These are phyloP conservation scores for Kwoniella pini DNA, from an alignment of 768 basidiomycete genomes.

Conservation along the genomic window DNA sequence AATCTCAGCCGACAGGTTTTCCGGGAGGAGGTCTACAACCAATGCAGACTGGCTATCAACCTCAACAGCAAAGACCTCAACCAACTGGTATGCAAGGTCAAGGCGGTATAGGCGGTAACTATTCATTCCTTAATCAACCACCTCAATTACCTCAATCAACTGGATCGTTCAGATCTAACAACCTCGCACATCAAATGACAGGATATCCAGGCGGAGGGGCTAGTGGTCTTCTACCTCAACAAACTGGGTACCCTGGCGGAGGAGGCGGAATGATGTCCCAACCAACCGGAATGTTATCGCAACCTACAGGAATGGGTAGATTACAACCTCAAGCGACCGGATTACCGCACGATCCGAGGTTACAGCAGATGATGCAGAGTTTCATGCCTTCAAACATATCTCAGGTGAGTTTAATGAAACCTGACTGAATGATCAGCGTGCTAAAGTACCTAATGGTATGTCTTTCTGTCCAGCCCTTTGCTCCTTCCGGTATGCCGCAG, in stretches of 20 bases:
- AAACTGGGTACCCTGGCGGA: constrained; percentile 28
- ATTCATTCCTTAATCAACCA: constrained; percentile 42
- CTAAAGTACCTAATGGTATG: too few species aligned
- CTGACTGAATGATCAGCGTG: too few species aligned
- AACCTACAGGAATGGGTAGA: constrained; percentile 30
- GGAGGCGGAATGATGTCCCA: constrained; percentile 43
- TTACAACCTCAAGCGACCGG: constrained; percentile 50
- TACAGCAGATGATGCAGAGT: constrained; percentile 84
- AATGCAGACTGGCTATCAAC: constrained; percentile 28
- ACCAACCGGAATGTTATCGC: constrained; percentile 23
- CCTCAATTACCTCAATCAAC: constrained; percentile 27
- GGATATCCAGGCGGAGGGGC: constrained; percentile 31
- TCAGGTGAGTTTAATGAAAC: constrained; percentile 37
- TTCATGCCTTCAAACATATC: constrained; percentile 72
- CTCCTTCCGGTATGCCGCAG: constrained; percentile 60
- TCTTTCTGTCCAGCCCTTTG: constrained; percentile 54
- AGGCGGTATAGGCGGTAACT: constrained; percentile 23
- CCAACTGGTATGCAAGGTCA: constrained; percentile 6
- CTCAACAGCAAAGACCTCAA: constrained; percentile 33
- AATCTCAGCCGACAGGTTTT: constrained; percentile 27
- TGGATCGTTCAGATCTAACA: constrained; percentile 42
- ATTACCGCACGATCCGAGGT: constrained; percentile 63
- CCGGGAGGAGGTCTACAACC: constrained; percentile 13
- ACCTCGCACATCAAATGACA: constrained; percentile 38
- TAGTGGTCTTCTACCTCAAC: constrained; percentile 35